phyloP scores from a whole-genome alignment of 495 filamentous ascomycete species.

The Filosporella fistucella region DNA sequence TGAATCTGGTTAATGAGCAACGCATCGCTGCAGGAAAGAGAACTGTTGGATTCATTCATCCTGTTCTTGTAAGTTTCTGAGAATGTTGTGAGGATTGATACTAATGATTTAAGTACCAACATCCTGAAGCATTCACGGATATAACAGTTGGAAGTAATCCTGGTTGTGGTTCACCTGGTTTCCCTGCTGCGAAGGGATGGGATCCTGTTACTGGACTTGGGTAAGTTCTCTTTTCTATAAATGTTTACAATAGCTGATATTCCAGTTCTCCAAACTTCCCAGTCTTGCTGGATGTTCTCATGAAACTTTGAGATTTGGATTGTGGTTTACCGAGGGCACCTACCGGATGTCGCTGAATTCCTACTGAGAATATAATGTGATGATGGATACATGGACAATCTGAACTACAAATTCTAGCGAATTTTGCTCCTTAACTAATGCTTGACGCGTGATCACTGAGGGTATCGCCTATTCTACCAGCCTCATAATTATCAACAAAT shows the following conservation, averaged over 20 bases:
- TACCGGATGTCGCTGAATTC: too few relatives aligned
- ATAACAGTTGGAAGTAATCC: constrained; percentile 41
- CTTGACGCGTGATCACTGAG: too few relatives aligned
- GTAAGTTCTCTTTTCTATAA: constrained; percentile 6
- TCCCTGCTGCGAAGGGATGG: constrained; percentile 41
- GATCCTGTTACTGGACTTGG: constrained; percentile 47
- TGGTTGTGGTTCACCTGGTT: constrained; percentile 43
- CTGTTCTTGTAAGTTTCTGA: constrained; percentile 27
- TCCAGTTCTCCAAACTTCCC: constrained; percentile 23
- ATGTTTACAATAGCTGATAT: background rate
- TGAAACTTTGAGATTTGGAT: too few relatives aligned
- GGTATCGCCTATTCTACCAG: too few relatives aligned
- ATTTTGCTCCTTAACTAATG: too few relatives aligned
- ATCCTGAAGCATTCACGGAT: constrained; percentile 38
- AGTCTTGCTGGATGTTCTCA: constrained; percentile 22
- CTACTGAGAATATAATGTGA: too few relatives aligned
- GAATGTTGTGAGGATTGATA: background rate
- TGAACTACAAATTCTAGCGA: too few relatives aligned
- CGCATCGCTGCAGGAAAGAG: constrained; percentile 50
- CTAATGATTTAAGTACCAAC: constrained; percentile 24
- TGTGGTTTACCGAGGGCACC: too few relatives aligned
- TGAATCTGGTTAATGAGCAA: constrained; percentile 62
- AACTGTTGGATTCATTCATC: constrained; percentile 54
- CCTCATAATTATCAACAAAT: too few relatives aligned
- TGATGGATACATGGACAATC: too few relatives aligned